Conservation (phyloP, 495 filamentous ascomycete genomes). For the Podospora conica region DNA sequence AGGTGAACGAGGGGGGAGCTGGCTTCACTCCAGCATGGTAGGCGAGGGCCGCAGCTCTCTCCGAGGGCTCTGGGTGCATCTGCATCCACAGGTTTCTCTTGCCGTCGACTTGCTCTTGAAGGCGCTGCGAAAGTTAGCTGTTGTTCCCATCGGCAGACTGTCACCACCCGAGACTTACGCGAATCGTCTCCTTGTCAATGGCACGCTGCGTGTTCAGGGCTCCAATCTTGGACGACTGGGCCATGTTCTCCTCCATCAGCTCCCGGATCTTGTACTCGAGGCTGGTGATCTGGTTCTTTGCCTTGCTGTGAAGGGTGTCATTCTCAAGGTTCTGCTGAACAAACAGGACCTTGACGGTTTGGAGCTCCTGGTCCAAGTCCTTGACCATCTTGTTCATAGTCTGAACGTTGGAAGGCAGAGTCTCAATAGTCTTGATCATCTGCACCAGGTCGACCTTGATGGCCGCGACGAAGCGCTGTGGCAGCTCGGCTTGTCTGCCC, state of each 20-base stretch:
- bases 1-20: neutral
- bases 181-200: neutral
- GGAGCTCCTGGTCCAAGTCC: neutral
- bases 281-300: neutral
- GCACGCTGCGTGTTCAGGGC: neutral
- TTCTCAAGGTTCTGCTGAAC: neutral
- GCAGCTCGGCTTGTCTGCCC: neutral
- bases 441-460: neutral
- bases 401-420: neutral
- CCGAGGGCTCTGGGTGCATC: conserved; percentile 16
- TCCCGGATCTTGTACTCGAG: neutral
- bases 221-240: neutral
- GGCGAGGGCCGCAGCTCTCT: conserved; percentile 5
- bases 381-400: neutral
- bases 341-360: neutral
- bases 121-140: neutral
- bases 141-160: neutral
- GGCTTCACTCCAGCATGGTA: neutral
- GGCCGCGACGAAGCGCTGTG: neutral
- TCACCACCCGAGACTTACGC: neutral
- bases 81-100: conserved; percentile 24
- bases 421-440: neutral
- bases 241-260: neutral
- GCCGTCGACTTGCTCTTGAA: conserved; percentile 19
- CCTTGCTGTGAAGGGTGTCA: neutral